Conservation (phyloP, 148 eudicot species). For the Vaccinium macrocarpon region DNA sequence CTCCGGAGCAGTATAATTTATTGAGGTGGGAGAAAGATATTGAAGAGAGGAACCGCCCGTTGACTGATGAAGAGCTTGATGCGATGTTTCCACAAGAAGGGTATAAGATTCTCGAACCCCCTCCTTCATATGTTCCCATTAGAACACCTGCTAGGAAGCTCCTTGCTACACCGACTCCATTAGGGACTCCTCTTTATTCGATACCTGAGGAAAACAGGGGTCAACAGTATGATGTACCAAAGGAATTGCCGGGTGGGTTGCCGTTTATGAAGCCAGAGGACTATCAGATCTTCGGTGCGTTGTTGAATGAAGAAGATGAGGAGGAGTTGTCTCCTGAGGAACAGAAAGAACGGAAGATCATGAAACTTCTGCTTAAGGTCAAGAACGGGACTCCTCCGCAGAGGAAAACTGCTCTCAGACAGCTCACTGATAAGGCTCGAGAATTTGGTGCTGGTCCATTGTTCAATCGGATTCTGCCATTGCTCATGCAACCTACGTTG, state of each 20-base stretch:
- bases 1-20: slow-evolving; percentile 88
- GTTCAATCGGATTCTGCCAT: slow-evolving; percentile 79
- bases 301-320: slow-evolving; percentile 81
- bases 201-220: slow-evolving; percentile 89
- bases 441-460: slow-evolving; percentile 95
- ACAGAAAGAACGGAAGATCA: slow-evolving; percentile 90
- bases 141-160: slow-evolving; percentile 96
- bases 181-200: slow-evolving; percentile 69
- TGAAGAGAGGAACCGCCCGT: slow-evolving; percentile 87
- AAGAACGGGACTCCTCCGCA: slow-evolving; percentile 98
- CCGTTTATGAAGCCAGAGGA: slow-evolving; percentile 92
- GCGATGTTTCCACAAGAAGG: slow-evolving; percentile 89
- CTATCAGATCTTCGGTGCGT: slow-evolving; percentile 68
- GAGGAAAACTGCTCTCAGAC: slow-evolving; percentile 92
- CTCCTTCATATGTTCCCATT: slow-evolving; percentile 82
- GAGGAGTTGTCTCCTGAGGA: slow-evolving; percentile 85
- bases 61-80: slow-evolving; percentile 96
- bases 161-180: slow-evolving; percentile 96
- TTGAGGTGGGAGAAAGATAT: slow-evolving; percentile 96
- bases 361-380: slow-evolving; percentile 90
- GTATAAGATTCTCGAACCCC: slow-evolving; percentile 85
- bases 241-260: slow-evolving; percentile 81
- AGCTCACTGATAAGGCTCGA: slow-evolving; percentile 91
- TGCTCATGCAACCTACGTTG: slow-evolving; percentile 97
- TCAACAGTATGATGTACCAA: slow-evolving; percentile 86